phyloP scores from a whole-genome alignment of 2,329 filamentous ascomycete species.

The Metarhizium brunneum region DNA sequence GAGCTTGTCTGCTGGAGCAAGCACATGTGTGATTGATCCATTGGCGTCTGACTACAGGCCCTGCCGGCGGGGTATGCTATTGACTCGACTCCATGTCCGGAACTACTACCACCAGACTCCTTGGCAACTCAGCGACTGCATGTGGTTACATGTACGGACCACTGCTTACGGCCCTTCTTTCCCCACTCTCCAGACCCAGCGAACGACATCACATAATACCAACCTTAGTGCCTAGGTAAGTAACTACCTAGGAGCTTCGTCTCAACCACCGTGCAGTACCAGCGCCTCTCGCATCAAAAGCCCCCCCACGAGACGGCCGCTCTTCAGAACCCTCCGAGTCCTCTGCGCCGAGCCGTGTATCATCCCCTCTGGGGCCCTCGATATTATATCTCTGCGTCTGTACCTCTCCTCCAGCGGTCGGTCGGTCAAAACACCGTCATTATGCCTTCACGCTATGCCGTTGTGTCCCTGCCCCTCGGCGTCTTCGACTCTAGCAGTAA shows the following conservation, averaged over 20 bases:
- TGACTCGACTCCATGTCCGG: too few relatives aligned
- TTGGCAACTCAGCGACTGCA: too few relatives aligned
- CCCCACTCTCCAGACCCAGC: neutral
- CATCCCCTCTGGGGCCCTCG: too few relatives aligned
- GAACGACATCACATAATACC: neutral
- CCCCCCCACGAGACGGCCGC: neutral
- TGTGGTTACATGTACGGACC: too few relatives aligned
- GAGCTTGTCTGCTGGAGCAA: too few relatives aligned
- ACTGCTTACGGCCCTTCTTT: neutral
- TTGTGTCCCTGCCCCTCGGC: conserved; percentile 82
- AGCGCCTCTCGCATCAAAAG: neutral
- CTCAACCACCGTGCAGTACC: neutral
- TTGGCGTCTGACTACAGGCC: too few relatives aligned
- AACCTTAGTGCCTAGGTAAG: too few relatives aligned
- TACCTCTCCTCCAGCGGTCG: neutral
- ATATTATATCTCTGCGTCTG: neutral
- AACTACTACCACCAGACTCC: too few relatives aligned
- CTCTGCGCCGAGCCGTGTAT: neutral
- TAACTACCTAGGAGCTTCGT: too few relatives aligned
- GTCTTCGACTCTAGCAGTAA: conserved; percentile 73
- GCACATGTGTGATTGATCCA: too few relatives aligned
- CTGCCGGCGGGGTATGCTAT: too few relatives aligned
- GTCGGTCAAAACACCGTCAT: conserved; percentile 1
- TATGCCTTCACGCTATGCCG: conserved; percentile 62
- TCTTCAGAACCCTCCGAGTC: neutral